Evolutionary conservation across 192 early-diverging fungal genomes (phyloP), one percentile per base, ranked within the genome.

Genomic region (Coemansia sp.): DNA sequence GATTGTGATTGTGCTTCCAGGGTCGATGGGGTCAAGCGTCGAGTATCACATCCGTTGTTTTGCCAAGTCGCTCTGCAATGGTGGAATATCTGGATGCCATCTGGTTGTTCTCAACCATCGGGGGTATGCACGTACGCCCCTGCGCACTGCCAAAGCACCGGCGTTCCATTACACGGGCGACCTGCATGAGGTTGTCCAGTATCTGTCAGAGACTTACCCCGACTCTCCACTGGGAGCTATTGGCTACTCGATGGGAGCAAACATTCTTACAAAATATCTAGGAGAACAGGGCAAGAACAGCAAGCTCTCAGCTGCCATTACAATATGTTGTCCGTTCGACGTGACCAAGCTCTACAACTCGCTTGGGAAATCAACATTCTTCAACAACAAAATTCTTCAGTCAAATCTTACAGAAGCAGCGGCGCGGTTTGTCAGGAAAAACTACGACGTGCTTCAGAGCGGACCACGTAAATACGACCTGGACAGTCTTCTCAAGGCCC

Each of bases 211-310:
- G 6, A 58, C 81, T 19, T 54, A 70, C 39, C 83, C 90, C 1
- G 60, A 69, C 17, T 80, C 85, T 18, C 81, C 86, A 6, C 47
- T 93, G 42, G 72, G 91, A 53, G 91, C 80, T 12, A 69, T 90
- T 52, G 94, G 91, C 8, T 94, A 90, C 64, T 90, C 87, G 27
- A 71, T 96, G 50, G 94, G 94, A 8, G 81, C 91, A 17, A 93
- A 93, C 60, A 86, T 96, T 25, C 53, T 96, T 38, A 83, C 86
- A 47, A 94, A 92, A 77, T 89, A 84, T 52, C 68, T 92, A 43
- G 90, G 90, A 15, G 87, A 93, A 55, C 81, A 84, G 40, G 84
- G 85, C 8, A 78, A 81, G 23, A 71, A 83, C 9, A 88, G 84
- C 41, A 81, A 83, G 37, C 81, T 96, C 25, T 57, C 83, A n/a